Evolutionary conservation across 2,329 filamentous ascomycete species (phyloP).

Genomic region (Neopestalotiopsis clavispora): DNA sequence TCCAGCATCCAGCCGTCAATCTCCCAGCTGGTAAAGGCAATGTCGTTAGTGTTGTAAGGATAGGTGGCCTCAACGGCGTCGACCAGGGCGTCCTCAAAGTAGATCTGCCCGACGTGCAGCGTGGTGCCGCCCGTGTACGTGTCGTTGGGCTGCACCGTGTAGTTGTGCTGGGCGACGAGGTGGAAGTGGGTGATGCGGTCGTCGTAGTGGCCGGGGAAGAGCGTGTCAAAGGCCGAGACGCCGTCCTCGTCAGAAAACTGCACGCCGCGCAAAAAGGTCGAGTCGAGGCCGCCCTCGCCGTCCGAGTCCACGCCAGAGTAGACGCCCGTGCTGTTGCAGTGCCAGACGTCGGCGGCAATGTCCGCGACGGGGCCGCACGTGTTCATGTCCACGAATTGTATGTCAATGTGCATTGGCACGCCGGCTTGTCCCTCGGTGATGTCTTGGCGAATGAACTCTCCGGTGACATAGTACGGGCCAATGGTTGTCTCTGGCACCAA

Average conservation of each 20-base stretch:
- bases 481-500: conserved; percentile 58
- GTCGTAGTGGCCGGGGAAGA: conserved; percentile 52
- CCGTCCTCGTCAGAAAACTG: conserved; percentile 45
- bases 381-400: conserved; percentile 58
- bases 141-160: conserved; percentile 43
- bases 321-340: conserved; percentile 49
- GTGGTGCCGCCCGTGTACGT: conserved; percentile 49
- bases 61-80: conserved; percentile 19
- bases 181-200: conserved; percentile 54
- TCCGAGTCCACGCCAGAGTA: conserved; percentile 50
- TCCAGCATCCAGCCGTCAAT: conserved; percentile 13
- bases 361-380: conserved; percentile 56
- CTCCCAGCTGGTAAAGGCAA: conserved; percentile 13
- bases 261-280: conserved; percentile 47
- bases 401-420: conserved; percentile 53
- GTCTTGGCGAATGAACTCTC: conserved; percentile 54
- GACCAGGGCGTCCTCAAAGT: conserved; percentile 66
- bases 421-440: conserved; percentile 53
- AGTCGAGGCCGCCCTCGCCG: conserved; percentile 45
- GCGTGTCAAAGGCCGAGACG: conserved; percentile 44
- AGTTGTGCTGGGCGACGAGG: conserved; percentile 48
- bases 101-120: conserved; percentile 68
- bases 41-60: conserved; percentile 14
- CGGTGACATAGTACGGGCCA: conserved; percentile 60
- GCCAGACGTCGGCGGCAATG: conserved; percentile 58